Base-by-base conservation (phyloP, 140 eudicot species). In the Senecio squalidus region DNA sequence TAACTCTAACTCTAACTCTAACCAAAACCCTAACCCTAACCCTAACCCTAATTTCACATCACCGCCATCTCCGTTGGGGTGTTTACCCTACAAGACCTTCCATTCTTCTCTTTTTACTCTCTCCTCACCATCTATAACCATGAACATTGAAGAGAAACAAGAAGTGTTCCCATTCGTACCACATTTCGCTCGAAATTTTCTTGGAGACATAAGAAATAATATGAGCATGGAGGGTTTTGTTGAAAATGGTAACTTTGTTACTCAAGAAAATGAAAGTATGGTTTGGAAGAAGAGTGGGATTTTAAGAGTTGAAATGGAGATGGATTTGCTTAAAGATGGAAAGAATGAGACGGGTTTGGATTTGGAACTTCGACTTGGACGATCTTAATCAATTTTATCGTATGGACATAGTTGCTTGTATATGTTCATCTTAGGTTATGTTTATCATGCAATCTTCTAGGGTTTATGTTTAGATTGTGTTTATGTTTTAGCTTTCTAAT, bases 351-450 rank as follows among this genome's bases (percentile, higher is more conserved):
- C 72, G 68, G 88, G 74, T 40, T 73, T 87, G 82, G 96, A 87
- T 66, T 78, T 87, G 86, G 96, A 87, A 62, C 94, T 87, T 66
- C 81, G 96, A 51, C 93, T 87, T 21, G 96, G 96, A 5, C 66
- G 55, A 31, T 74, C 84, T 15, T 61, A 14, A 59, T 58, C 34
- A 0, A 47, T n/a, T 26, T 36, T 18, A 47, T 36, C 34, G 26
- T 24, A 68, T 68, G 27, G 57, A 13, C 26, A 31, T 33, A 1
- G 1, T 44, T 14, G 34, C 38, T 25, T 25, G 33, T 20, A 5
- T 30, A 11, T 58, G 67, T 51, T 48, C 54, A 20, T 68, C 25
- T n/a, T n/a, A n/a, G n/a, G n/a, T n/a, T n/a, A n/a, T n/a, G n/a
- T n/a, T 55, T 43, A 43, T 31, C 38, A 34, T 21, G n/a, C 39